These are phyloP conservation scores for Postia placenta DNA, from an alignment of 768 basidiomycete genomes.

Conservation along the genomic window DNA sequence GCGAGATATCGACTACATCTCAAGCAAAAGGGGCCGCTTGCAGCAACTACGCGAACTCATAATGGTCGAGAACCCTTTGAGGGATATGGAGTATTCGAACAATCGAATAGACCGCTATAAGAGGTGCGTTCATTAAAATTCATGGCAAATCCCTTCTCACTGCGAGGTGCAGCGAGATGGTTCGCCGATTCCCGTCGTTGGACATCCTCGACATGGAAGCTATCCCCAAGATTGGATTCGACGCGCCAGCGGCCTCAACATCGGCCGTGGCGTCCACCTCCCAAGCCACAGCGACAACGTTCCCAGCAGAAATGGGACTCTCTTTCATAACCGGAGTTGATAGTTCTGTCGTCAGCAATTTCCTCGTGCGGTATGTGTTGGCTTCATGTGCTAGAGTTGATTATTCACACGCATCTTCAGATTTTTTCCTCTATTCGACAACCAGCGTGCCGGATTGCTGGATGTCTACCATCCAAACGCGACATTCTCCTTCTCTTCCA, in stretches of 20 bases:
- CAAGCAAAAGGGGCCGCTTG: conserved; percentile 53
- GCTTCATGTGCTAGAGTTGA: not conserved
- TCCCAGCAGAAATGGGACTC: conserved; percentile 69
- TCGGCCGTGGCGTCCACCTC: conserved; percentile 30
- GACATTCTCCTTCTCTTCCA: conserved; percentile 88
- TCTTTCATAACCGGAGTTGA: conserved; percentile 76
- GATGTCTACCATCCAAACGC: conserved; percentile 78
- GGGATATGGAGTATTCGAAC: conserved; percentile 50
- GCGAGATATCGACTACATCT: conserved; percentile 66
- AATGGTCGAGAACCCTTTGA: conserved; percentile 70
- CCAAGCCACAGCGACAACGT: conserved; percentile 57
- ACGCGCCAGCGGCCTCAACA: conserved; percentile 52
- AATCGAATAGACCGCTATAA: conserved; percentile 60
- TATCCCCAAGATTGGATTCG: conserved; percentile 75
- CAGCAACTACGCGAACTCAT: conserved; percentile 66
- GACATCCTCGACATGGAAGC: conserved; percentile 81
- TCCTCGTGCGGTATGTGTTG: conserved; percentile 63
- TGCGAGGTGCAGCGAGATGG: conserved; percentile 48
- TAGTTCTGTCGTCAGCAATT: conserved; percentile 59
- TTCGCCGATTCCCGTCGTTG: conserved; percentile 73
- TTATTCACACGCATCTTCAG: conserved; percentile 30
- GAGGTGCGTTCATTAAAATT: conserved; percentile 39
- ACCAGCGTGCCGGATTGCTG: conserved; percentile 56
- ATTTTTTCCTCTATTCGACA: conserved; percentile 84
- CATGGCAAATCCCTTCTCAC: not conserved